Evolutionary conservation across 1,284 basidiomycete species (phyloP).

Genomic region (Termitomyces sp.): DNA sequence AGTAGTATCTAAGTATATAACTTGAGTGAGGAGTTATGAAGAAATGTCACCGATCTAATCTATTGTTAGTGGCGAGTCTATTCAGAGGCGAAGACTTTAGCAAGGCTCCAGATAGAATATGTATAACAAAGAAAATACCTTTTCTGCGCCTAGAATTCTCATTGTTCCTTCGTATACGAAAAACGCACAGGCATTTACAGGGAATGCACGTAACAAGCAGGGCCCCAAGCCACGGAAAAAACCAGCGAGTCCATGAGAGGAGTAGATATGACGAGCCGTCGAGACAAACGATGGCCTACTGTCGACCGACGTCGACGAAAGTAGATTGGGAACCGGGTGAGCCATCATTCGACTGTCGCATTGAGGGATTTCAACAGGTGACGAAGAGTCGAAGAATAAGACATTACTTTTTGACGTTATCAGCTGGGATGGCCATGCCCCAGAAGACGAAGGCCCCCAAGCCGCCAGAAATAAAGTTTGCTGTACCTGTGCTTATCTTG

Average conservation of each 20-base stretch:
- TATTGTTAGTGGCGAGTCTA: slow-evolving; percentile 18
- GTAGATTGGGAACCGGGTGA: slow-evolving; percentile 39
- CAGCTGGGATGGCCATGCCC: slow-evolving; percentile 69
- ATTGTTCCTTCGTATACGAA: slow-evolving; percentile 70
- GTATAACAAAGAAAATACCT: slow-evolving; percentile 33
- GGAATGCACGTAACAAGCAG: slow-evolving; percentile 63
- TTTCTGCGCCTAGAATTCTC: slow-evolving; percentile 59
- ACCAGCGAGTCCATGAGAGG: slow-evolving; percentile 47
- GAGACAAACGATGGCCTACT: slow-evolving; percentile 41
- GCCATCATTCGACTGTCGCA: slow-evolving; percentile 56
- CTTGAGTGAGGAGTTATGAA: not conserved
- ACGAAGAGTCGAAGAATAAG: not conserved
- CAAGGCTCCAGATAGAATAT: not conserved
- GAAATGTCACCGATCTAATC: not conserved
- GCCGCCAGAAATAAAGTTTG: slow-evolving; percentile 71
- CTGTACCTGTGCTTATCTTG: slow-evolving; percentile 56
- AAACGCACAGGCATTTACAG: slow-evolving; percentile 66
- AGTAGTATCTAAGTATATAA: not conserved
- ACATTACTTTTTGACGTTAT: slow-evolving; percentile 72
- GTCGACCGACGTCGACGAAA: slow-evolving; percentile 24
- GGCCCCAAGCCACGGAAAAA: slow-evolving; percentile 62
- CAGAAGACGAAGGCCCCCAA: slow-evolving; percentile 59
- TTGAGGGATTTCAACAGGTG: slow-evolving; percentile 9
- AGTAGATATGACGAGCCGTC: slow-evolving; percentile 47
- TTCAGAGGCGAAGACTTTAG: not conserved